Conservation (phyloP, 495 filamentous ascomycete species). For the Aspergillus homomorphus region DNA sequence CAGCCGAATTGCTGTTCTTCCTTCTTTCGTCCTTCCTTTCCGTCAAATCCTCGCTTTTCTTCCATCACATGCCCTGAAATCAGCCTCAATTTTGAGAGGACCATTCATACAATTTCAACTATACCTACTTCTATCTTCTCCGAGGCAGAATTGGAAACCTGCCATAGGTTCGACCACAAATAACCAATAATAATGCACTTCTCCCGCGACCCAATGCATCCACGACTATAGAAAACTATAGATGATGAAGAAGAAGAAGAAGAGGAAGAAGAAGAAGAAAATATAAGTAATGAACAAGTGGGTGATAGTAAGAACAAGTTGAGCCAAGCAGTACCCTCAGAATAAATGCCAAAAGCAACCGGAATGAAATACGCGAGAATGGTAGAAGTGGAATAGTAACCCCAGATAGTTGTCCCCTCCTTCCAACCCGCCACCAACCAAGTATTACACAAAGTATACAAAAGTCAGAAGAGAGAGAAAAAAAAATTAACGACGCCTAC, state of each 20-base stretch:
- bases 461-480: slow-evolving; percentile 17
- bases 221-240: too few species aligned
- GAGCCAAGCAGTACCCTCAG: background rate
- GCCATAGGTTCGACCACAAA: too few species aligned
- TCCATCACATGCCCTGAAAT: too few species aligned
- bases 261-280: background rate
- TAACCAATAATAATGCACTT: too few species aligned
- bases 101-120: too few species aligned
- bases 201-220: too few species aligned
- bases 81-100: too few species aligned
- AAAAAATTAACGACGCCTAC: slow-evolving; percentile 31
- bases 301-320: background rate
- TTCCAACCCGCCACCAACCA: background rate
- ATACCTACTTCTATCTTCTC: too few species aligned
- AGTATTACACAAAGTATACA: slow-evolving; percentile 24
- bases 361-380: background rate
- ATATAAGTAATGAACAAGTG: too few species aligned
- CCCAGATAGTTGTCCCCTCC: background rate
- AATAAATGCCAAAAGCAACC: background rate
- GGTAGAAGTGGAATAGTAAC: background rate
- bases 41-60: too few species aligned
- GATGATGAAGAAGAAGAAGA: background rate
- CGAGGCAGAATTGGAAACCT: too few species aligned
- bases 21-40: too few species aligned
- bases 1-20: background rate